Evolutionary conservation across 139 green algal genomes (phyloP).

Genomic region (Chlamydomonas schloesseri): DNA sequence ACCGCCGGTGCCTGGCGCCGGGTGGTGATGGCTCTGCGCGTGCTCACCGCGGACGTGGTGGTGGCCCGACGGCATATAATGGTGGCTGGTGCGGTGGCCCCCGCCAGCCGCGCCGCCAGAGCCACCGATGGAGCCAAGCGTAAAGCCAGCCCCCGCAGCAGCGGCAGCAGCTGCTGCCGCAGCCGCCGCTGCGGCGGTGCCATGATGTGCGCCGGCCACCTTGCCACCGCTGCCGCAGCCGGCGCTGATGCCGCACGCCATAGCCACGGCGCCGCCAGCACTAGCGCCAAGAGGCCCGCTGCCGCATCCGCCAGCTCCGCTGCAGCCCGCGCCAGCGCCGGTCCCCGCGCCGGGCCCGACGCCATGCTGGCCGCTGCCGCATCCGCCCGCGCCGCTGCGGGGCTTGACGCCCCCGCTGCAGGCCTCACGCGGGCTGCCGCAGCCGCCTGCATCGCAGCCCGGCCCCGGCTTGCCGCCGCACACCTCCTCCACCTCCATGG

Average conservation of each 20-base stretch:
- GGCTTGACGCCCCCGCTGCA: background rate
- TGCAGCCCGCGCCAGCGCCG: background rate
- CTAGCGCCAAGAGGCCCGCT: background rate
- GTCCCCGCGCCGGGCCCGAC: too few relatives aligned
- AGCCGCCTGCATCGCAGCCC: background rate
- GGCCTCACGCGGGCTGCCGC: background rate
- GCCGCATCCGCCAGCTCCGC: background rate
- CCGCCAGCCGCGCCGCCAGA: too few relatives aligned
- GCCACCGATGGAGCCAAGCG: too few relatives aligned
- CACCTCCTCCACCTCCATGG: slow-evolving; percentile 15
- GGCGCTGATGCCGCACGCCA: background rate
- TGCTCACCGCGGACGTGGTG: too few relatives aligned
- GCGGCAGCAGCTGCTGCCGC: too few relatives aligned
- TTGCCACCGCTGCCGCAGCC: background rate
- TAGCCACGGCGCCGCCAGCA: background rate
- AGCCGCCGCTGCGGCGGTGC: too few relatives aligned
- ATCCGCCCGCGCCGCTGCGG: too few relatives aligned
- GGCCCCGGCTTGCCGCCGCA: background rate
- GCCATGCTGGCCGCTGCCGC: too few relatives aligned
- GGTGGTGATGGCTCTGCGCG: background rate
- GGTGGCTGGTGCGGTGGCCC: too few relatives aligned
- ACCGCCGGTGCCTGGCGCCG: background rate
- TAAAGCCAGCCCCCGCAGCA: too few relatives aligned
- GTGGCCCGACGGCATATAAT: too few relatives aligned
- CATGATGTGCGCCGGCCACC: too few relatives aligned